Conservation (phyloP, 805 yeast genomes). For the Monosporozyma solicola region DNA sequence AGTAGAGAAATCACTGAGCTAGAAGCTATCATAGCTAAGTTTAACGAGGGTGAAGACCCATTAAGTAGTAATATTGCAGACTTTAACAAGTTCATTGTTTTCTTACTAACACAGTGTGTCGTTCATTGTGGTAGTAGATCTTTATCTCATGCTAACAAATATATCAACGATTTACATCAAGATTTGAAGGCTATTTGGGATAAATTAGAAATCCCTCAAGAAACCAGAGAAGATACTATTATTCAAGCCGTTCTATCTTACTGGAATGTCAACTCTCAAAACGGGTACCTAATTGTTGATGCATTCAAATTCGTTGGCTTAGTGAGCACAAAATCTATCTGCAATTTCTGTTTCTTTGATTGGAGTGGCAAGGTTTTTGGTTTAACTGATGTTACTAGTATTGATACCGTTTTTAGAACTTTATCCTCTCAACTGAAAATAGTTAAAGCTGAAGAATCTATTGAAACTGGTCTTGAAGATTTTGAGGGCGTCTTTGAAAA, state of each 20-base stretch:
- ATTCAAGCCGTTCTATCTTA: constrained; percentile 49
- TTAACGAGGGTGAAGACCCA: constrained; percentile 19
- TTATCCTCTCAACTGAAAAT: constrained; percentile 18
- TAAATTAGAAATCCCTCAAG: constrained; percentile 22
- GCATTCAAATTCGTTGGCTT: constrained; percentile 41
- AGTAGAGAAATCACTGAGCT: constrained; percentile 27
- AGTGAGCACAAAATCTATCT: constrained; percentile 34
- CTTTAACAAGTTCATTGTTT: constrained; percentile 41
- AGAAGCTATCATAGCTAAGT: constrained; percentile 21
- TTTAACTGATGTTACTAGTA: constrained; percentile 37
- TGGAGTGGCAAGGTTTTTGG: constrained; percentile 26
- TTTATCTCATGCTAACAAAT: constrained; percentile 61
- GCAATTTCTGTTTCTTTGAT: constrained; percentile 35
- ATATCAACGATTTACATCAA: constrained; percentile 35
- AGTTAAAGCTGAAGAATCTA: constrained; percentile 7
- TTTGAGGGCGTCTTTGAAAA: constrained; percentile 26
- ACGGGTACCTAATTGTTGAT: constrained; percentile 52
- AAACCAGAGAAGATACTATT: constrained; percentile 34
- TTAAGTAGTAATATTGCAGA: constrained; percentile 26
- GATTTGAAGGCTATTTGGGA: constrained; percentile 30
- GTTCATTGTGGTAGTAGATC: constrained; percentile 85
- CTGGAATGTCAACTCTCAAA: constrained; percentile 60
- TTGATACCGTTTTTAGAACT: constrained; percentile 36
- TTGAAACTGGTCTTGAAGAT: constrained; percentile 19
- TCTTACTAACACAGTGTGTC: constrained; percentile 58